Base-by-base conservation (phyloP, 306 rosid species). In the Parietaria judaica region DNA sequence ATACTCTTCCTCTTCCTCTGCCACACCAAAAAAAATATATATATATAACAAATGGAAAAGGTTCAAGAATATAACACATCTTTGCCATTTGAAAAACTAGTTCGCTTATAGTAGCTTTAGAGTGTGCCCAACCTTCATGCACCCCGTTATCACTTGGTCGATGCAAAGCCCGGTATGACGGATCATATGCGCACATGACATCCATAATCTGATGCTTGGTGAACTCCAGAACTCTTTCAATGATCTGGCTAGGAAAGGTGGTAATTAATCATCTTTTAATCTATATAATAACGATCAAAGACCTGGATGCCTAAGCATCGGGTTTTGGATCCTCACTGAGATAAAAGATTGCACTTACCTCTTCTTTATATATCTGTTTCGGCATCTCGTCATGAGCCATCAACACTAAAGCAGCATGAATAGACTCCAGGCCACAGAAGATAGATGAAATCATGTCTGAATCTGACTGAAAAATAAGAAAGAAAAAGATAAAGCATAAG, bases 161-260 rank as follows among this genome's bases (percentile, higher is more conserved):
- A 76, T 88, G 95, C 74, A 86, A 74, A 4, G 97, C 95, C 51
- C 94, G 94, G 67, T 78, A 92, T 52, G 96, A 77, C 68, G 99
- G 95, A 76, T 92, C 99, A 72, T 74, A 82, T 63, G 94, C 96
- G 78, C 88, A 92, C 96, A 92, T 88, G 15, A 88, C 71, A 81
- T 88, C 99, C 88, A 79, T 81, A 68, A 92, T 82, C 73, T 92
- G 99, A 81, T 41, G 95, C 81, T 89, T 78, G 56, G 96, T 81
- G 48, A 92, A 86, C 86, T 92, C 99, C 68, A 92, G 80, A 82
- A 88, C 87, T 78, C 99, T 84, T 77, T 92, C 99, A 58, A 92
- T 92, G 69, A 86, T 80, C 99, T 92, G 84, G 63, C 15, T 66
- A 4, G 62, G 36, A 61, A 39, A 72, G 65, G 58, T 15, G 31